Evolutionary conservation across 352 stramenopile genomes (phyloP), one percentile per base, ranked within the genome.

Genomic region (Pythium rishiriense): DNA sequence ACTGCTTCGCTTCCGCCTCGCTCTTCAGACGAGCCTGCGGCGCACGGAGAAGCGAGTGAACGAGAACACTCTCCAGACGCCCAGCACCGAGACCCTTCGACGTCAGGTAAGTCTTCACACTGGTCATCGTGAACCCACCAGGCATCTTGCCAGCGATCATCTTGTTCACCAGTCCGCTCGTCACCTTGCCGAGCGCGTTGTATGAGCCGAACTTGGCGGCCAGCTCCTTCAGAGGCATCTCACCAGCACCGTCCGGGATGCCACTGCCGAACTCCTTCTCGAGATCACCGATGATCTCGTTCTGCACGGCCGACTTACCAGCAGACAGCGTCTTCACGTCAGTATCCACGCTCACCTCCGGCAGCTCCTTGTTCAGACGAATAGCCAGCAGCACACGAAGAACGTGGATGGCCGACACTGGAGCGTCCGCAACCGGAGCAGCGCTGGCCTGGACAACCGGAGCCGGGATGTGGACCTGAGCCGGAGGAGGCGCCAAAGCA

Each of bases 231-330:
- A 97, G 58, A 19, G 85, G 82, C 21, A 91, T 58, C 57, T 95
- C 85, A 14, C 74, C 86, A n/a, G 78, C 81, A 45, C 82, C 81
- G 19, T 96, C 85, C 21, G 83, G 79, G 31, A 83, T 72, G 56
- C 74, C 76, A 11, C 72, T 74, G 39, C 81, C 87, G 24, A 97
- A 96, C 59, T 97, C 88, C 67, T 93, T 92, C 59, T 91, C 87
- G 7, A 97, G 60, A 43, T 97, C 88, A 19, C 88, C 88, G 47
- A 94, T 76, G 45, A 96, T 90, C 57, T 97, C 88, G 58, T 97
- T 97, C 72, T 95, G 87, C 12, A 93, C 73, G 14, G 88, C 88
- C 39, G 83, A 94, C 66, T 97, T 96, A 41, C 88, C 88, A 25
- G 79, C 86, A 15, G 76, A 92, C 3, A 96, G 73, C 14, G 77